Evolutionary conservation across 2,329 filamentous ascomycete genomes (phyloP), one percentile per base, ranked within the genome.

Genomic region (Fusarium sp.): DNA sequence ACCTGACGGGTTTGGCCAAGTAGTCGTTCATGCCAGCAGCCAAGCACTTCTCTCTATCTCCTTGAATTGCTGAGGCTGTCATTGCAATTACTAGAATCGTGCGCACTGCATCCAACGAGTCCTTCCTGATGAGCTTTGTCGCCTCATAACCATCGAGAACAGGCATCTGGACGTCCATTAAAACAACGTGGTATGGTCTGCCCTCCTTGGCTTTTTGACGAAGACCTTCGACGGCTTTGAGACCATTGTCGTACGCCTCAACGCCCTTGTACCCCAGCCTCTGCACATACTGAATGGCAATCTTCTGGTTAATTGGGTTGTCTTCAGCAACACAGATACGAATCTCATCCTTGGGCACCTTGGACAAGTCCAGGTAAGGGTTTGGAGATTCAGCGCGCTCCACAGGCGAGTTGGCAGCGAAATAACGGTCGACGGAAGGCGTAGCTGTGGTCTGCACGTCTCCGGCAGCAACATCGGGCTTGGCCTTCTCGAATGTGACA

Each of bases 131-230:
- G 61, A 93, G 86, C 70, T 92, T 91, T 1, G 94, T 98, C 2
- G 94, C 94, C 79, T 97, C 92, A 77, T 97, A 97, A 8, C 94
- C 94, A 78, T 98, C 94, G 11, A 97, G 87, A 5, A 97, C 89
- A 0, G 94, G 94, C 94, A 98, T 98, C 80, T 97, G 94, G 5
- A 97, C 93, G 78, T 98, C 94, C 94, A 98, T 98, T 46, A 98
- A 86, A 42, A 97, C 91, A 32, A 98, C 87, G 75, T 98, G 94
- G 81, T 97, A 98, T 0, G 94, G 94, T 11, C 84, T 84, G 2
- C 90, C 91, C 67, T 92, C 90, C 46, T 83, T 85, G 5, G 92
- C 91, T 67, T 90, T 92, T 53, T 88, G 83, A 11, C 91, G 89
- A n/a, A 98, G 82, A 1, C 93, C 94, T 74, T 97, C 92, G 16